These are phyloP conservation scores for Aspergillus neoniger DNA, from an alignment of 2,329 filamentous ascomycete genomes.

Conservation along the genomic window DNA sequence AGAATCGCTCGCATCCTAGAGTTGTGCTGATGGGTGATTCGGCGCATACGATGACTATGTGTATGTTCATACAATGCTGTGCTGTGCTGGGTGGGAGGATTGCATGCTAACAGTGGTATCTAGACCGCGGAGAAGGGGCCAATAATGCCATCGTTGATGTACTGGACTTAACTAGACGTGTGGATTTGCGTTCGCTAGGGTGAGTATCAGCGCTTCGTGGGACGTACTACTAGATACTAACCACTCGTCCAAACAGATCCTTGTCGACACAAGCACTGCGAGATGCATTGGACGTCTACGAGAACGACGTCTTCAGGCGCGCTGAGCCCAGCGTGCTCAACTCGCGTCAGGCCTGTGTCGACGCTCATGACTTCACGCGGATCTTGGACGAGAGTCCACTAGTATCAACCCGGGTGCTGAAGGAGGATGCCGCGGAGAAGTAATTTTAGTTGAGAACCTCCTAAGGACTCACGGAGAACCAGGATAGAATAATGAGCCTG, in stretches of 20 bases:
- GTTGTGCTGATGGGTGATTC: conserved; percentile 57
- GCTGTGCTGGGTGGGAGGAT: too few relatives aligned
- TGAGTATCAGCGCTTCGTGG: neutral
- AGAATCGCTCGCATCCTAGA: conserved; percentile 38
- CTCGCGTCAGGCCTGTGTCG: conserved; percentile 56
- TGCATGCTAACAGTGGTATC: neutral
- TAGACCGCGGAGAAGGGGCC: conserved; percentile 60
- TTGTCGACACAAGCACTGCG: conserved; percentile 2
- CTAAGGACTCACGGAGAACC: neutral
- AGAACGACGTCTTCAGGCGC: conserved; percentile 48
- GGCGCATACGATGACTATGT: conserved; percentile 62
- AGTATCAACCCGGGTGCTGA: conserved; percentile 38
- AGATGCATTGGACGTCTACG: conserved; percentile 39
- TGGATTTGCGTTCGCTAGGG: conserved; percentile 21
- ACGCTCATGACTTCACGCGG: conserved; percentile 55
- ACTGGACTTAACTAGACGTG: conserved; percentile 43
- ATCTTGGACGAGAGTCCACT: conserved; percentile 45
- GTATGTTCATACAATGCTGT: conserved; percentile 41
- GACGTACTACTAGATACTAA: neutral
- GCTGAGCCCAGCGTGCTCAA: conserved; percentile 52
- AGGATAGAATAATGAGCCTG: neutral
- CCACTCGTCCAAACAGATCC: neutral
- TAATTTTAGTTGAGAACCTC: neutral
- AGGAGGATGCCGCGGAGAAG: neutral
- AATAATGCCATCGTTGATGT: conserved; percentile 60